A percentile compares a stretch with the other conserved stretches of the same genome.
phyloP scores from a whole-genome alignment of 768 basidiomycete genomes.

The Lentinula edodes region DNA sequence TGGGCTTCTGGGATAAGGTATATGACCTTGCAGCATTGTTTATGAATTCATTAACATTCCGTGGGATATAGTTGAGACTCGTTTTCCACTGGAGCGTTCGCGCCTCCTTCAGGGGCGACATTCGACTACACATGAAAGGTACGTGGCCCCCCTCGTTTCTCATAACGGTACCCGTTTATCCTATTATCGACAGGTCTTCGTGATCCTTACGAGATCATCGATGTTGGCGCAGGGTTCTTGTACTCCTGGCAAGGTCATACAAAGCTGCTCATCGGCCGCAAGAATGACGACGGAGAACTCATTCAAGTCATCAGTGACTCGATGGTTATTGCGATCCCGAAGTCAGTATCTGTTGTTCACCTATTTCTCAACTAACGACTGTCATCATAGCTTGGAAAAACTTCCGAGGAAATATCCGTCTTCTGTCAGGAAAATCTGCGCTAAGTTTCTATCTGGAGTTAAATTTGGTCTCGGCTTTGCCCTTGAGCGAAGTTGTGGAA shows the following conservation, averaged over 20 bases:
- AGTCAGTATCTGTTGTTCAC: slow-evolving; percentile 42
- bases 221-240: slow-evolving; percentile 80
- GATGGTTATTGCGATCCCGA: slow-evolving; percentile 81
- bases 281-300: slow-evolving; percentile 69
- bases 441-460: slow-evolving; percentile 79
- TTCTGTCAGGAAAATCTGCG: slow-evolving; percentile 66
- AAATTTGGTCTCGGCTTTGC: slow-evolving; percentile 81
- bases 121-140: slow-evolving; percentile 88
- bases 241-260: slow-evolving; percentile 80
- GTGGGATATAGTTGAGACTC: slow-evolving; percentile 51
- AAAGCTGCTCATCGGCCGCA: slow-evolving; percentile 60
- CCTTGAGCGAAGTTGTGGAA: slow-evolving; percentile 77
- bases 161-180: neutral
- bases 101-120: slow-evolving; percentile 62
- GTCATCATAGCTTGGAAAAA: slow-evolving; percentile 15
- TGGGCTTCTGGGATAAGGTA: slow-evolving; percentile 97
- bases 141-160: slow-evolving; percentile 5
- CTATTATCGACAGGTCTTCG: slow-evolving; percentile 53
- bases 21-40: slow-evolving; percentile 11
- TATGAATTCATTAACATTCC: neutral
- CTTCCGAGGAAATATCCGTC: slow-evolving; percentile 8
- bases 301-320: slow-evolving; percentile 78
- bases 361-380: slow-evolving; percentile 9
- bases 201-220: slow-evolving; percentile 68
- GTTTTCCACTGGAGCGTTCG: slow-evolving; percentile 79